Percentiles rank a stretch among this genome's conserved stretches.
These are phyloP conservation scores for Penicillium roqueforti DNA, from an alignment of 495 filamentous ascomycete genomes.

Conservation along the genomic window DNA sequence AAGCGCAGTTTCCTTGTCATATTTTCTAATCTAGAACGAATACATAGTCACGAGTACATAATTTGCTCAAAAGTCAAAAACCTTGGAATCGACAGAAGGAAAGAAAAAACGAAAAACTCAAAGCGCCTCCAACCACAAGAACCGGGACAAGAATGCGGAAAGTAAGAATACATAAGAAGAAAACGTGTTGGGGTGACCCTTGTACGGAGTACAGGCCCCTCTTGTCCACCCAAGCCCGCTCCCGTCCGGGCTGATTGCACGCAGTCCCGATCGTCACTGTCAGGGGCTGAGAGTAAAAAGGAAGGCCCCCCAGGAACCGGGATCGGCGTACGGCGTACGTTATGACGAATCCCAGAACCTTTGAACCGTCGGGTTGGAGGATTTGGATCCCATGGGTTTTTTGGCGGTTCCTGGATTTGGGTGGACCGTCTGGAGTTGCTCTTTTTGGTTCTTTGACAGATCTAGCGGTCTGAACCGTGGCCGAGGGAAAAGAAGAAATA, in stretches of 20 bases:
- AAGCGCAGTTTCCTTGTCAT: neutral
- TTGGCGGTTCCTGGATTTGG: neutral
- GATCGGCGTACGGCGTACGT: constrained; percentile 3
- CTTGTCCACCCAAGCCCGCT: neutral
- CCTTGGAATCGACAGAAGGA: neutral
- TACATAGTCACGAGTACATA: neutral
- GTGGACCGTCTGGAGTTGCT: neutral
- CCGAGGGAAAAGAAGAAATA: neutral
- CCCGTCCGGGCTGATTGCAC: constrained; percentile 1
- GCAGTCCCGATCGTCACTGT: constrained; percentile 22
- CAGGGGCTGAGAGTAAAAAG: constrained; percentile 18
- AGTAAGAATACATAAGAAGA: no score
- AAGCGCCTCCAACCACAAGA: neutral
- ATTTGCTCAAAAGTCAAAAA: neutral
- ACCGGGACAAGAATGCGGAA: neutral
- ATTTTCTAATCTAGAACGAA: neutral
- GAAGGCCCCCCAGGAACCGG: constrained; percentile 2
- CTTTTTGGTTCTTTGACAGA: neutral
- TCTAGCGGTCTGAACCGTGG: constrained; percentile 2
- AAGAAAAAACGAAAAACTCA: neutral
- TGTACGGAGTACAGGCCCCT: neutral
- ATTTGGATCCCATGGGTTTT: neutral
- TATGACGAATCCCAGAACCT: neutral
- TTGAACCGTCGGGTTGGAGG: no score
- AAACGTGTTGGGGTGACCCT: neutral